These are phyloP conservation scores for Isoetes engelmannii DNA, from an alignment of 83 land plant genomes.

Conservation along the genomic window DNA sequence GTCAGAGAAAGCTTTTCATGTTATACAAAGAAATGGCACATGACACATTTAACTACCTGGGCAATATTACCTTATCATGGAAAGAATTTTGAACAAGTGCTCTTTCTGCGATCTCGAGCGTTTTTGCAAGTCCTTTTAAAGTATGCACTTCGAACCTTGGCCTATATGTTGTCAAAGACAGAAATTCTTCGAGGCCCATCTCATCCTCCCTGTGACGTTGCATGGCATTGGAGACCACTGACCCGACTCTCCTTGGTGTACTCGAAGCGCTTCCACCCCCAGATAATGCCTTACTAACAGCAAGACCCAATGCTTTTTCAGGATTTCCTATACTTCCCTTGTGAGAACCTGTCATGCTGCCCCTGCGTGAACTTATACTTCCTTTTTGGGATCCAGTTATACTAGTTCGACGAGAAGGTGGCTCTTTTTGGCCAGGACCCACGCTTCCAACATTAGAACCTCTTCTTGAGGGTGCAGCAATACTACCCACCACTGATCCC, in stretches of 20 bases:
- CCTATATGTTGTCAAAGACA: background rate
- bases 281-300: background rate
- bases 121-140: slow-evolving; percentile 27
- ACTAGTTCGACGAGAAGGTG: slow-evolving; percentile 4
- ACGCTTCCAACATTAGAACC: slow-evolving; percentile 20
- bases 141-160: slow-evolving; percentile 21
- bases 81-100: slow-evolving; percentile 33
- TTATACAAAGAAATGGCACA: background rate
- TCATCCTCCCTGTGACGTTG: slow-evolving; percentile 4
- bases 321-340: slow-evolving; percentile 13
- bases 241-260: slow-evolving; percentile 1
- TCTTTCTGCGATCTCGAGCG: slow-evolving; percentile 33
- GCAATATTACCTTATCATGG: slow-evolving; percentile 31
- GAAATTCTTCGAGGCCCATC: slow-evolving; percentile 1
- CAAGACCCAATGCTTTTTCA: slow-evolving; percentile 13
- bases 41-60: background rate
- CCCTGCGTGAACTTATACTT: slow-evolving; percentile 3
- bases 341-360: slow-evolving; percentile 11
- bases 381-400: slow-evolving; percentile 3
- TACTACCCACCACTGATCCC: slow-evolving; percentile 12
- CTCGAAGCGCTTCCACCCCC: slow-evolving; percentile 12
- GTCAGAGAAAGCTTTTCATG: background rate
- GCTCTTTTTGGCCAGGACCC: slow-evolving; percentile 13
- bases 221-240: slow-evolving; percentile 10
- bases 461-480: slow-evolving; percentile 17